Evolutionary conservation across 2,329 filamentous ascomycete species (phyloP), one percentile per base, ranked within the genome.

Genomic region (Atkinsonella hypoxylon): DNA sequence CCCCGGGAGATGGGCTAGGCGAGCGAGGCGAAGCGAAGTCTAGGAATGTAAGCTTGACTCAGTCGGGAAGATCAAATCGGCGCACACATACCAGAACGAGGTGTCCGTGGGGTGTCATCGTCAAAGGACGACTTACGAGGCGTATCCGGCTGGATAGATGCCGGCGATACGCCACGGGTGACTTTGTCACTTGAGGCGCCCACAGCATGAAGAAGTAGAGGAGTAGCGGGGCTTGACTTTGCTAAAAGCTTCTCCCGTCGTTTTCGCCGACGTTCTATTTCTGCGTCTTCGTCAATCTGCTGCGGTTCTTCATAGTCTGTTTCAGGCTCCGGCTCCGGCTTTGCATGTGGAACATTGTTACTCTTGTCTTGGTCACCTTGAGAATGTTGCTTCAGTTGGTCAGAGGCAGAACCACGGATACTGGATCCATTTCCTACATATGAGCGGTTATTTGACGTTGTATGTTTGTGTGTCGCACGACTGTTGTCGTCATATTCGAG

Each of bases 241-340:
- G 87, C 85, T 63, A 89, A 79, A 56, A 95, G 85, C 56, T 88
- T 87, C 69, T 93, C 87, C 57, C 90, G 83, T 52, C 86, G 81
- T 63, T 85, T 89, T 30, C 89, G 85, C 50, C 90, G 85, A 60
- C 89, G 83, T 66, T 94, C 87, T 60, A 95, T 86, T 61, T 91
- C 77, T 57, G 86, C 83, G 55, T 85, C 86, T 70, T 94, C 87
- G 64, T 94, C 85, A 58, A 89, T 64, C n/a, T 78, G 74, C 58
- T 81, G 74, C 51, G 76, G 70, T 56, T 78, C 75, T 54, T 77
- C 71, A 56, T 68, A 72, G 54, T 78, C 72, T 52, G 70, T 65
- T 56, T 68, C 65, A 10, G 61, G 63, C 4, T 47, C 45, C 26
- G 45, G 36, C 22, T 47, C 45, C n/a, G 30, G 30, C 56, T 55